These are phyloP conservation scores for Kodamaea neixiangensis DNA, from an alignment of 805 yeast genomes.

Conservation along the genomic window DNA sequence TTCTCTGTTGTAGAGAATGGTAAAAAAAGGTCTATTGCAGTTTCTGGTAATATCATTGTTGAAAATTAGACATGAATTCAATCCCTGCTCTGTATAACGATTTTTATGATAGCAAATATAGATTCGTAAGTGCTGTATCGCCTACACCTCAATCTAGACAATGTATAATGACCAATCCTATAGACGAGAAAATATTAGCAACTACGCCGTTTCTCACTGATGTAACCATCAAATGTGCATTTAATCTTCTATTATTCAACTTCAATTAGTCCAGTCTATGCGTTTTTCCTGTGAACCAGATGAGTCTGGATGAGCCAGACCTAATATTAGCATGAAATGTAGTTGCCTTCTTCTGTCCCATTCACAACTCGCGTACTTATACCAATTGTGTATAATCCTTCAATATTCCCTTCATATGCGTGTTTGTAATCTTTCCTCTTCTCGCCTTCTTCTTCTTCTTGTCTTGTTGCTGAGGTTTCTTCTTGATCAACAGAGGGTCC, in stretches of 20 bases:
- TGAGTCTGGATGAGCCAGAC: background rate
- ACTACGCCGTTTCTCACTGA: too few species aligned
- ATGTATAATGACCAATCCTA: background rate
- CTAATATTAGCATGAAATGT: background rate
- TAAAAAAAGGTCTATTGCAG: background rate
- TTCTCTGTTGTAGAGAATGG: background rate
- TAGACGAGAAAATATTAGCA: background rate
- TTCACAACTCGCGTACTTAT: constrained; percentile 14
- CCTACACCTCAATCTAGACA: too few species aligned
- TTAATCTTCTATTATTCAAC: background rate
- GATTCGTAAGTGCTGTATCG: too few species aligned
- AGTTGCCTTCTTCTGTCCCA: too few species aligned
- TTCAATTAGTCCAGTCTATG: background rate
- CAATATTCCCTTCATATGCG: constrained; percentile 94
- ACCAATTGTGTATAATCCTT: constrained; percentile 68
- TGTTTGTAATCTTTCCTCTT: constrained; percentile 90
- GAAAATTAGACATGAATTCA: background rate
- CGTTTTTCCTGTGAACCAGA: background rate
- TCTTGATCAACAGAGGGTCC: constrained; percentile 92
- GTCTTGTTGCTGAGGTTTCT: constrained; percentile 55
- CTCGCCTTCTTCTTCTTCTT: constrained; percentile 90
- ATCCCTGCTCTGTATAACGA: background rate
- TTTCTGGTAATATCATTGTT: background rate
- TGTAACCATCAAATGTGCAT: background rate
- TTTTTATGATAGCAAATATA: too few species aligned